Conservation (phyloP, 1,139 yeast genomes). For the Saccharomyces hybrid region DNA sequence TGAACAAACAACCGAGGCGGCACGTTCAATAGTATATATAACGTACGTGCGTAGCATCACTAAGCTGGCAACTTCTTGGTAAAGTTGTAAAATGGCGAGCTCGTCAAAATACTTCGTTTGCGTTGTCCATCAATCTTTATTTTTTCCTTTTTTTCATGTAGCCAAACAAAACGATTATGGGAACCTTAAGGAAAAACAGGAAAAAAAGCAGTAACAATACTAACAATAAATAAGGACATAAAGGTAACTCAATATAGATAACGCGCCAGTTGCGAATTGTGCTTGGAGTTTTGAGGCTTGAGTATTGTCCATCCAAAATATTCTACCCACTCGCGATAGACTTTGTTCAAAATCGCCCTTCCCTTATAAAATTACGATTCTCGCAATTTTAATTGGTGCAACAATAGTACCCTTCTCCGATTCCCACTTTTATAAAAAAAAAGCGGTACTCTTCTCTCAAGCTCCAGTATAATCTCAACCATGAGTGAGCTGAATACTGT, state of each 20-base stretch:
- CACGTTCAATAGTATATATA: not conserved
- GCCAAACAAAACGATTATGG: not conserved
- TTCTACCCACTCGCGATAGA: not conserved
- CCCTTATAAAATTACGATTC: not conserved
- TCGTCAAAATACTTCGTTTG: not conserved
- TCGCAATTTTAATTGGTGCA: not conserved
- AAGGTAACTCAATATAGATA: not conserved
- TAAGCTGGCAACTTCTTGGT: not conserved
- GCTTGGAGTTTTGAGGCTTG: not conserved
- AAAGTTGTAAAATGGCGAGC: not conserved
- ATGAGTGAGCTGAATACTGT: slow-evolving; percentile 6
- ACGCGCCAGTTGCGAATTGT: not conserved
- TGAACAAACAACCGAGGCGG: not conserved
- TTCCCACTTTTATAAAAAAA: not conserved
- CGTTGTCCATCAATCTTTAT: not conserved
- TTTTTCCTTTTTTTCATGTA: not conserved
- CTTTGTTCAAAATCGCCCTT: not conserved
- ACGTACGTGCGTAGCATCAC: not conserved
- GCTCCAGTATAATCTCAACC: slow-evolving; percentile 2
- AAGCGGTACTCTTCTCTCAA: not conserved
- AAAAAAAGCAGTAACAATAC: not conserved
- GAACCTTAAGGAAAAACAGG: not conserved
- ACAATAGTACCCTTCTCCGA: not conserved
- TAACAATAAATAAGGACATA: not conserved
- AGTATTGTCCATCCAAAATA: not conserved